Percentiles rank a stretch among this genome's conserved stretches.
Conservation (phyloP, 1,284 basidiomycete species). For the Ganoderma multipileum region DNA sequence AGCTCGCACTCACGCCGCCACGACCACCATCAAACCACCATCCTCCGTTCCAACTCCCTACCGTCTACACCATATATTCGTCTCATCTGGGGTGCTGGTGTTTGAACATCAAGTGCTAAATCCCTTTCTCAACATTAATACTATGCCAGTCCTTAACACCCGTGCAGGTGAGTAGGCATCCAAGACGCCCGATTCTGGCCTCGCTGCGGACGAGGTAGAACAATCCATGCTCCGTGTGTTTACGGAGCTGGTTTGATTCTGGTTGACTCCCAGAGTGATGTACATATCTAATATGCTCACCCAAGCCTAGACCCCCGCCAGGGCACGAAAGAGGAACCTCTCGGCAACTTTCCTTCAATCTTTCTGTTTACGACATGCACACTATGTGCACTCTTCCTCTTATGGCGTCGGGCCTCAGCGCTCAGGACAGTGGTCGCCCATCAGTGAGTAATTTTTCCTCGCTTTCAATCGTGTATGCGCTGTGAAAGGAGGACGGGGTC, state of each 20-base stretch:
- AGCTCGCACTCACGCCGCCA: too few relatives aligned
- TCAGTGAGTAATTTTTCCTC: slow-evolving; percentile 50
- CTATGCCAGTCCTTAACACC: slow-evolving; percentile 1
- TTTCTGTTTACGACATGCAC: slow-evolving; percentile 67
- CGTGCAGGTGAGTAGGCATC: background rate
- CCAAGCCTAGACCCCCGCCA: slow-evolving; percentile 59
- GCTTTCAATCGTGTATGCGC: background rate
- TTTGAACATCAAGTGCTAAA: background rate
- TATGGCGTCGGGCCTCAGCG: slow-evolving; percentile 68
- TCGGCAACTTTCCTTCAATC: slow-evolving; percentile 61
- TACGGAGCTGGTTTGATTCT: background rate
- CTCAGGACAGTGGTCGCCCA: slow-evolving; percentile 69
- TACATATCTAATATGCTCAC: slow-evolving; percentile 25
- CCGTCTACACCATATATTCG: background rate
- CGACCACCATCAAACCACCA: background rate
- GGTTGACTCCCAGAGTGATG: background rate
- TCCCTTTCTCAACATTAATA: too few relatives aligned
- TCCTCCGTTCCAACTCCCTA: background rate
- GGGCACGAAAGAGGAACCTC: slow-evolving; percentile 69
- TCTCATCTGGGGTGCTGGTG: background rate
- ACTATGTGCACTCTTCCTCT: slow-evolving; percentile 63
- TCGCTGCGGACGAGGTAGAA: background rate
- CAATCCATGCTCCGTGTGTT: background rate
- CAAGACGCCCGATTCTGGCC: background rate
- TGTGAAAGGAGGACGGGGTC: background rate